phyloP scores from a whole-genome alignment of 257 asterid genomes.

The Rehmannia glutinosa region DNA sequence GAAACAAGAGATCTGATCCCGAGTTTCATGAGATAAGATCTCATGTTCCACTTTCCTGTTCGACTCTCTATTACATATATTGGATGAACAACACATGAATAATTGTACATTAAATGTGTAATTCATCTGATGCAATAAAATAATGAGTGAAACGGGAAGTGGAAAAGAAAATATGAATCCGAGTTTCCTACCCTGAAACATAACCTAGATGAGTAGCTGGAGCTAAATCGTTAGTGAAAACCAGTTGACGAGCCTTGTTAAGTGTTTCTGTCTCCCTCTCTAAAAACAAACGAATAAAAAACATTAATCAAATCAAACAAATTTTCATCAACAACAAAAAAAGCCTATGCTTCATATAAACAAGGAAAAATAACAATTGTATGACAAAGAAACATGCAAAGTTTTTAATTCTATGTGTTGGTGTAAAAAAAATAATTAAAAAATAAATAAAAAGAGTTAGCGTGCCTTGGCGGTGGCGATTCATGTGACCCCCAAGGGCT shows the following conservation, averaged over 20 bases:
- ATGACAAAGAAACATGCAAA: not conserved
- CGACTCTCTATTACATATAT: too few relatives aligned
- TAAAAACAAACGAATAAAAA: not conserved
- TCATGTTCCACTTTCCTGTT: too few relatives aligned
- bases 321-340: too few relatives aligned
- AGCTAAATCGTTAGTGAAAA: constrained; percentile 68
- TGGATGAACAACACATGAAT: too few relatives aligned
- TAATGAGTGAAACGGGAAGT: too few relatives aligned
- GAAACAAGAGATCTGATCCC: too few relatives aligned
- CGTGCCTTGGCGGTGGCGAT: constrained; percentile 99
- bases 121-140: too few relatives aligned
- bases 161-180: not conserved
- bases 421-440: not conserved
- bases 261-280: constrained; percentile 96
- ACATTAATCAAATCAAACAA: constrained; percentile 14
- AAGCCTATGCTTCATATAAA: too few relatives aligned
- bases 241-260: constrained; percentile 93
- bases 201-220: constrained; percentile 62
- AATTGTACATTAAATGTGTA: too few relatives aligned
- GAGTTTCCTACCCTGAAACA: constrained; percentile 31
- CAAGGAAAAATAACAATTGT: too few relatives aligned
- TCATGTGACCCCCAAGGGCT: constrained; percentile 99
- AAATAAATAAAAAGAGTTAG: constrained; percentile 11
- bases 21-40: too few relatives aligned
- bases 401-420: not conserved